Percentiles rank a stretch among this genome's conserved stretches.
These are phyloP conservation scores for Coemansia sp. DNA, from an alignment of 192 early-diverging fungal genomes.

Conservation along the genomic window DNA sequence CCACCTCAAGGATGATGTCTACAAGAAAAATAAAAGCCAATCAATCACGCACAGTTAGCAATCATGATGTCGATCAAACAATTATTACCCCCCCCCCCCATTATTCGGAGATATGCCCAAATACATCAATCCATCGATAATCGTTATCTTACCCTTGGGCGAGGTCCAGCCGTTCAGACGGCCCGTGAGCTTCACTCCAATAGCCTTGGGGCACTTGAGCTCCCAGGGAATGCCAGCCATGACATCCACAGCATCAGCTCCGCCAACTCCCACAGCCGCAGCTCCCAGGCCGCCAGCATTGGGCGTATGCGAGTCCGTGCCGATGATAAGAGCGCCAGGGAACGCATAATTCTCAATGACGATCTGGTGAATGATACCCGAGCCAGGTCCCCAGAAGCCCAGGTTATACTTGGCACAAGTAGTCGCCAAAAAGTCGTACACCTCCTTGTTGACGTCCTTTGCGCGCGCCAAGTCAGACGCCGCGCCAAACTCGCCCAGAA, in stretches of 20 bases:
- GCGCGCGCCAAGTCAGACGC: conserved; percentile 81
- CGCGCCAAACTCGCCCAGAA: conserved; percentile 86
- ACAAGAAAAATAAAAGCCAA: conserved; percentile 52
- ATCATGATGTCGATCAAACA: conserved; percentile 10
- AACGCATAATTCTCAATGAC: conserved; percentile 99
- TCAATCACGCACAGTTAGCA: conserved; percentile 61
- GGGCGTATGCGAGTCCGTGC: conserved; percentile 85
- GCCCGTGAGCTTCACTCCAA: conserved; percentile 95
- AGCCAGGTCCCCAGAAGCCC: conserved; percentile 95
- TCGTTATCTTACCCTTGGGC: conserved; percentile 79
- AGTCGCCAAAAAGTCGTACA: conserved; percentile 88
- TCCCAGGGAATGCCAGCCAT: conserved; percentile 99
- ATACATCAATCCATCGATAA: conserved; percentile 67
- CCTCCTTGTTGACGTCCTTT: conserved; percentile 87
- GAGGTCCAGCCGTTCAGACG: conserved; percentile 85
- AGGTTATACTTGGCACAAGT: conserved; percentile 91
- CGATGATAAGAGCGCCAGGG: conserved; percentile 96
- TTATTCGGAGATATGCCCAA: background rate
- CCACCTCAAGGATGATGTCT: conserved; percentile 76
- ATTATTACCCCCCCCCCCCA: conserved; percentile 65
- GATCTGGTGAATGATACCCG: conserved; percentile 99
- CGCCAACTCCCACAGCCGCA: conserved; percentile 98
- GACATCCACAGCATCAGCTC: conserved; percentile 98
- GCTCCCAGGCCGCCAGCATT: conserved; percentile 93
- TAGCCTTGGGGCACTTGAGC: conserved; percentile 90